Percentiles rank a stretch among this genome's conserved stretches.
phyloP scores from a whole-genome alignment of 345 rosid genomes.

The Lepidium africanum region DNA sequence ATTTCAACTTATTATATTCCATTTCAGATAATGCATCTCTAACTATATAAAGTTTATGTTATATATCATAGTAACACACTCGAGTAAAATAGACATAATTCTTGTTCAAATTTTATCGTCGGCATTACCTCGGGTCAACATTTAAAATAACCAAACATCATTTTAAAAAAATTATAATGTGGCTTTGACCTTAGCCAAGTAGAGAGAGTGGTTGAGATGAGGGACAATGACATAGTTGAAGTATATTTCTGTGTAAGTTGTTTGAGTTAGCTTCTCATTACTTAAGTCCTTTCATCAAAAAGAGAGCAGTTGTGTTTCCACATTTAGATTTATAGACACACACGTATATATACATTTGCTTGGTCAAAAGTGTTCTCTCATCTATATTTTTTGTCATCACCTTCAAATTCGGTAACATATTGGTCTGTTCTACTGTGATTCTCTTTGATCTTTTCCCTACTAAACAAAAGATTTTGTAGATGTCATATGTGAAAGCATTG shows the following conservation, averaged over 20 bases:
- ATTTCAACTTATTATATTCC: no score
- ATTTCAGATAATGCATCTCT: no score
- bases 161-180: background rate
- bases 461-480: constrained; percentile 10
- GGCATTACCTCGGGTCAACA: no score
- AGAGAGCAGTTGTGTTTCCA: constrained; percentile 15
- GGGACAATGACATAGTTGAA: background rate
- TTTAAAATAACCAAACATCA: no score
- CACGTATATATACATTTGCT: background rate
- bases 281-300: background rate
- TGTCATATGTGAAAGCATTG: constrained; percentile 19
- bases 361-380: constrained; percentile 5
- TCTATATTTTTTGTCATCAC: constrained; percentile 19
- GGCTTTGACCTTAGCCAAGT: background rate
- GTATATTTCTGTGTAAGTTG: background rate
- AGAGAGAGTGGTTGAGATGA: background rate
- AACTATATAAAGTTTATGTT: no score
- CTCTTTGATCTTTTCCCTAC: constrained; percentile 19
- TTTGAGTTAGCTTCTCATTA: constrained; percentile 1
- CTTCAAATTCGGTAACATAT: constrained; percentile 12
- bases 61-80: no score
- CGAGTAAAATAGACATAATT: no score
- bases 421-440: constrained; percentile 11
- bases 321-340: background rate
- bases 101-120: no score